A percentile compares a stretch with the other conserved stretches of the same genome.
These are phyloP conservation scores for Fusarium chuoi DNA, from an alignment of 2,329 filamentous ascomycete species.

Conservation along the genomic window DNA sequence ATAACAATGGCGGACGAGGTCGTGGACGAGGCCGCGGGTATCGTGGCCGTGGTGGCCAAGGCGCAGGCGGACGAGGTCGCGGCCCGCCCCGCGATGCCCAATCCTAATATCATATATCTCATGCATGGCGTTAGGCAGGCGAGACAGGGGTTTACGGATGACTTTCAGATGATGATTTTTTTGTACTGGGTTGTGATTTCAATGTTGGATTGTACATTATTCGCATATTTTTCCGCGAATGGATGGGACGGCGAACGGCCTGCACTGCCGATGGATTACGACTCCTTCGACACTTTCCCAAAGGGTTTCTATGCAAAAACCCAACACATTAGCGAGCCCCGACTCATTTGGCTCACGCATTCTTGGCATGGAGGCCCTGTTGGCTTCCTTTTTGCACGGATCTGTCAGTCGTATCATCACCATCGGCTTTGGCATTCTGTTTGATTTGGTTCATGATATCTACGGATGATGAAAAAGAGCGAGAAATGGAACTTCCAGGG, in stretches of 20 bases:
- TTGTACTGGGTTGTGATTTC: constrained; percentile 46
- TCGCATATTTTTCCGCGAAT: constrained; percentile 52
- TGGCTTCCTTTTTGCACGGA: constrained; percentile 40
- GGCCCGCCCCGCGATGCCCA: constrained; percentile 51
- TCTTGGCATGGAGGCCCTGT: constrained; percentile 28
- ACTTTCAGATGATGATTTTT: constrained; percentile 46
- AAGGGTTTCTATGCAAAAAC: constrained; percentile 23
- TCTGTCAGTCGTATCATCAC: constrained; percentile 45
- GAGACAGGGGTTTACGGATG: constrained; percentile 34
- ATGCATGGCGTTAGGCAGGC: constrained; percentile 44
- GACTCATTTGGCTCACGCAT: constrained; percentile 29
- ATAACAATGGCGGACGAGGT: constrained; percentile 50
- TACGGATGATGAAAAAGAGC: constrained; percentile 45
- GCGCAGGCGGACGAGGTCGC: constrained; percentile 50
- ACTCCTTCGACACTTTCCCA: constrained; percentile 37
- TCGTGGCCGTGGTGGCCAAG: constrained; percentile 52
- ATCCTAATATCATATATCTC: constrained; percentile 46
- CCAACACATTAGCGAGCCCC: constrained; percentile 29
- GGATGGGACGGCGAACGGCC: constrained; percentile 49
- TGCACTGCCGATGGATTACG: constrained; percentile 47
- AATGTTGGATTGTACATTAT: constrained; percentile 57
- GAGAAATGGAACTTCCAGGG: constrained; percentile 38
- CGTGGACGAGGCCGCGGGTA: constrained; percentile 53
- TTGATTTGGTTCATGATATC: constrained; percentile 46
- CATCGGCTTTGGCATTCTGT: constrained; percentile 48